Conservation (phyloP, 768 basidiomycete species). For the Boletus eberwhitei region DNA sequence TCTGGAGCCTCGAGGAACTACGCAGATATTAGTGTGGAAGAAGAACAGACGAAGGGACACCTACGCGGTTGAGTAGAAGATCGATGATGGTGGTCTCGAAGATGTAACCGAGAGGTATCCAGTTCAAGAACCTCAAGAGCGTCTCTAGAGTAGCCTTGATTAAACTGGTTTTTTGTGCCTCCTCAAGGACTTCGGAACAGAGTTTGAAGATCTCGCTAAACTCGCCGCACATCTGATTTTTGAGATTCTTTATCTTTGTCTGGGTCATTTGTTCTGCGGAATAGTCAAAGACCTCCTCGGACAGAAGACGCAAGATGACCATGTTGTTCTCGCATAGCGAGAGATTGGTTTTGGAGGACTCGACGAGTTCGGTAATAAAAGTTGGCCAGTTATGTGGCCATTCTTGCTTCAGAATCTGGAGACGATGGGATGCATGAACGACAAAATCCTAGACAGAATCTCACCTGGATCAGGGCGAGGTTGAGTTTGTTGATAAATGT, state of each 20-base stretch:
- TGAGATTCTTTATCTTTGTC: conserved; percentile 93
- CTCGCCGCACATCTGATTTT: conserved; percentile 97
- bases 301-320: conserved; percentile 95
- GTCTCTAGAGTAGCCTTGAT: conserved; percentile 96
- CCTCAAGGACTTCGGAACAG: conserved; percentile 93
- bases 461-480: conserved; percentile 88
- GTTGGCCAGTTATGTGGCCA: conserved; percentile 99
- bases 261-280: conserved; percentile 99
- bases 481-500: conserved; percentile 95
- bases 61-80: conserved; percentile 82
- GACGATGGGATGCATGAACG: conserved; percentile 5
- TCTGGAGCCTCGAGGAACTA: conserved; percentile 97
- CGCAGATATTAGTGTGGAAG: conserved; percentile 6
- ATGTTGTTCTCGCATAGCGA: conserved; percentile 99
- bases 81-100: conserved; percentile 99
- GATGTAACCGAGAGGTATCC: conserved; percentile 99
- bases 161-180: conserved; percentile 92
- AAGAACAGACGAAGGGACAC: conserved; percentile 30
- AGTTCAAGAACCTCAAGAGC: conserved; percentile 91
- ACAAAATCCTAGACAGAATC: conserved; percentile 15
- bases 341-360: conserved; percentile 94
- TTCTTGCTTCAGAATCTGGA: conserved; percentile 95
- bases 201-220: conserved; percentile 98
- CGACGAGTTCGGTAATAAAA: conserved; percentile 95
- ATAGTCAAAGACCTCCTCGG: conserved; percentile 98